These are phyloP conservation scores for Tribonema minus DNA, from an alignment of 108 stramenopile species.

Conservation along the genomic window DNA sequence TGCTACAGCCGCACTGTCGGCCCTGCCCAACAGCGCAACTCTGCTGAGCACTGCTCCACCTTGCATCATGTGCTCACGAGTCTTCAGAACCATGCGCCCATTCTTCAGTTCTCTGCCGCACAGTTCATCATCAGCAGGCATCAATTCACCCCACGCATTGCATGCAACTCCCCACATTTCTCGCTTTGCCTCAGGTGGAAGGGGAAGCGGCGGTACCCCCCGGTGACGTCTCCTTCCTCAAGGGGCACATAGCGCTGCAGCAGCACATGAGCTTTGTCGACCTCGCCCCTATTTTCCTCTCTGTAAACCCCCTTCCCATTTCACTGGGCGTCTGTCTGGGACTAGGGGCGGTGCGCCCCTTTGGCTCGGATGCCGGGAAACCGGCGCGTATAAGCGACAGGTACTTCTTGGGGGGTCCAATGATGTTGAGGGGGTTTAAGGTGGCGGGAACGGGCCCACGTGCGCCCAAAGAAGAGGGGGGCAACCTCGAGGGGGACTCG, in stretches of 20 bases:
- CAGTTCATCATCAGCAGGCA: too few species aligned
- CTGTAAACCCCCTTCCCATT: neutral
- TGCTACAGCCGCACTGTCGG: too few species aligned
- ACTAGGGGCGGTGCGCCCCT: neutral
- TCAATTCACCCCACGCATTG: too few species aligned
- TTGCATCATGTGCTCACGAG: too few species aligned
- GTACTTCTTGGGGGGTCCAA: slow-evolving; percentile 22
- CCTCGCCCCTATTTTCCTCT: neutral
- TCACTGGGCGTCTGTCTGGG: neutral
- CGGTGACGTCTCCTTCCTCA: slow-evolving; percentile 13
- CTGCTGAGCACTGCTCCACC: too few species aligned
- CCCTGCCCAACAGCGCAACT: too few species aligned
- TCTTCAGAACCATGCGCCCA: too few species aligned
- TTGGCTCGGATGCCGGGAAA: neutral
- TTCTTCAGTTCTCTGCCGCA: too few species aligned
- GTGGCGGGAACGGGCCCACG: slow-evolving; percentile 26
- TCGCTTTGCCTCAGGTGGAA: too few species aligned
- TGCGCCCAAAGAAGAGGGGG: slow-evolving; percentile 30
- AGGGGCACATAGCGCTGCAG: slow-evolving; percentile 10
- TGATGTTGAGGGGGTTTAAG: slow-evolving; percentile 27
- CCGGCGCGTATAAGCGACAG: slow-evolving; percentile 22
- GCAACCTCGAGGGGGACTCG: slow-evolving; percentile 10
- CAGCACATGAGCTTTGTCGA: neutral
- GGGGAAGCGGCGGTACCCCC: too few species aligned
- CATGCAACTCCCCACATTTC: too few species aligned